Evolutionary conservation across 371 early-diverging fungal genomes (phyloP), one percentile per base, ranked within the genome.

Genomic region (Circinella minor): DNA sequence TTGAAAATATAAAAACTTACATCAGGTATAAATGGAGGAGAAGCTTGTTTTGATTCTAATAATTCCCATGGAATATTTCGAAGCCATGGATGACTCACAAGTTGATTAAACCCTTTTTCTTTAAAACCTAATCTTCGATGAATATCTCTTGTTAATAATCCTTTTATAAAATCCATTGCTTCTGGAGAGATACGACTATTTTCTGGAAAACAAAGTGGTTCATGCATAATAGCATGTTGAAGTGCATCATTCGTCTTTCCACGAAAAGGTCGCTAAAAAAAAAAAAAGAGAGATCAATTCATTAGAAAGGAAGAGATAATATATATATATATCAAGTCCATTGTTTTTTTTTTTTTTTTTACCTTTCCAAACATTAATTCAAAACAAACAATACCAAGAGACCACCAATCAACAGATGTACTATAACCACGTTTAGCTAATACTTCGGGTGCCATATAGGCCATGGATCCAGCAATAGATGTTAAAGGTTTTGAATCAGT

Each of bases 351-450:
- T 2, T 43, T 43, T 43, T 43, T 43, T 43, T 3, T 11, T 43
- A 89, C 89, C 84, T 88, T 91, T 55, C 93, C 93, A 76, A 88
- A 90, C 11, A 91, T 66, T n/a, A 92, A 71, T 76, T 96, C 95
- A 74, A 87, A 96, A 66, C 93, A 80, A 27, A 93, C 81, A 36
- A 96, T 90, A 4, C 95, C 96, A 14, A 95, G 74, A 61, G 91
- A 87, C 98, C 98, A 97, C 91, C 94, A 94, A 78, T 97, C 94
- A 3, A 92, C 88, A 0, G 89, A 81, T 49, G 79, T 73, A 63
- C 81, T 79, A 75, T 94, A 94, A 0, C 92, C 91, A 48, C 89
- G 88, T 61, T 86, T 82, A 38, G 77, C 71, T 7, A 94, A 73
- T 8, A 94, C 81, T 72, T 94, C 94, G 0, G 94, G 94, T 4